These are phyloP conservation scores for Helotiales sp. DNA, from an alignment of 2,329 filamentous ascomycete species.

Conservation along the genomic window DNA sequence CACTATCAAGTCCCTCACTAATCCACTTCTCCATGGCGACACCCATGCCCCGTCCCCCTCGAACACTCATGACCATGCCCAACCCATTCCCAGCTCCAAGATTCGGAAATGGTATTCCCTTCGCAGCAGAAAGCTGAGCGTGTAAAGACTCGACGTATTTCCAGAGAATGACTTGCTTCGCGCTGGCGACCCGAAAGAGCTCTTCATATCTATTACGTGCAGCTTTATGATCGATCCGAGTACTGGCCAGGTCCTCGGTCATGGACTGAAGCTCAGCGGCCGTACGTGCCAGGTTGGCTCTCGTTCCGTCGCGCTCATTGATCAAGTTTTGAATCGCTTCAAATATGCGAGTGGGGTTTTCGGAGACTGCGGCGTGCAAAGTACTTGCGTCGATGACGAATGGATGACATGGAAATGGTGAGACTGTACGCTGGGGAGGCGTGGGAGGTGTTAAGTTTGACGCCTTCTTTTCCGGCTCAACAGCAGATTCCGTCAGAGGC, in stretches of 20 bases:
- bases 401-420: background rate
- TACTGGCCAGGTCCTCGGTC: background rate
- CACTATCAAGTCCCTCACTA: background rate
- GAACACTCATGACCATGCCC: background rate
- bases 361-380: slow-evolving; percentile 7
- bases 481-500: background rate
- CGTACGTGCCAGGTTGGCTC: background rate
- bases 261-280: background rate
- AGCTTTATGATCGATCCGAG: slow-evolving; percentile 12
- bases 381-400: slow-evolving; percentile 15
- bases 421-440: background rate
- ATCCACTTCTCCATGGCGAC: slow-evolving; percentile 16
- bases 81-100: background rate
- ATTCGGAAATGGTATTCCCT: background rate
- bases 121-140: background rate
- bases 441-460: background rate
- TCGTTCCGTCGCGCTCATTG: slow-evolving; percentile 13
- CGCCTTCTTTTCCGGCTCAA: background rate
- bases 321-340: slow-evolving; percentile 9
- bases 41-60: background rate
- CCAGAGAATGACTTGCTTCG: slow-evolving; percentile 25
- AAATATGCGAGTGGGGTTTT: slow-evolving; percentile 10
- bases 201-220: slow-evolving; percentile 8
- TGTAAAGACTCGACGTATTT: slow-evolving; percentile 21
- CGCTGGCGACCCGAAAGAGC: slow-evolving; percentile 8